Conservation (phyloP, 2,329 filamentous ascomycete genomes). For the Bipolaris zeicola region DNA sequence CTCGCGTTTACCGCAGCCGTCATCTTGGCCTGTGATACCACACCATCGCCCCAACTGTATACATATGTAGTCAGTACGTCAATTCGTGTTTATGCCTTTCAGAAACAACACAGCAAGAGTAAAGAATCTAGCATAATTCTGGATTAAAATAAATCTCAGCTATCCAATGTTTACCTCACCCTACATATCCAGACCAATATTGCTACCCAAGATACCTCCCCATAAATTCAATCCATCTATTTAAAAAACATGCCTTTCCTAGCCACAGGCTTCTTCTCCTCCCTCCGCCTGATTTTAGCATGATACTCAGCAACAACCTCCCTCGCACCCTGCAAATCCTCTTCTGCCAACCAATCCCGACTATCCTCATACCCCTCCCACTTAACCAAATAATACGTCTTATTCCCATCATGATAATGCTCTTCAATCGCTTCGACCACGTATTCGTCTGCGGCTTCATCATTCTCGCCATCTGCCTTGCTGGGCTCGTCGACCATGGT, state of each 20-base stretch:
- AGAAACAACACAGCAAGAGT: no score
- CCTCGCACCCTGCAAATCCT: constrained; percentile 32
- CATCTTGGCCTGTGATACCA: background rate
- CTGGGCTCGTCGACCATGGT: background rate
- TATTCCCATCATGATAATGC: constrained; percentile 28
- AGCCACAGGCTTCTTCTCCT: background rate
- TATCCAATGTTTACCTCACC: no score
- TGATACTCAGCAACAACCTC: constrained; percentile 39
- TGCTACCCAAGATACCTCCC: background rate
- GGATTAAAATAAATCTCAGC: no score
- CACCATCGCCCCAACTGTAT: no score
- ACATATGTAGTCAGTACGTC: no score
- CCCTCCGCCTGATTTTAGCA: constrained; percentile 13
- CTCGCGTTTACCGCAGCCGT: background rate
- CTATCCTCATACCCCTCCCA: constrained; percentile 42
- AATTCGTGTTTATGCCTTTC: no score
- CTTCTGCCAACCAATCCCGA: constrained; percentile 39
- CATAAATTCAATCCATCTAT: background rate
- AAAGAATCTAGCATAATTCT: no score
- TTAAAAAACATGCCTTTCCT: background rate
- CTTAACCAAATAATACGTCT: constrained; percentile 41
- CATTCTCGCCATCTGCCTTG: constrained; percentile 3
- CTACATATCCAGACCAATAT: no score
- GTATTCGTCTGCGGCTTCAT: constrained; percentile 31
- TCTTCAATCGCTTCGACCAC: constrained; percentile 37